Conservation (phyloP, 2,329 filamentous ascomycete genomes). For the Cladosporium austrohemisphaericum region DNA sequence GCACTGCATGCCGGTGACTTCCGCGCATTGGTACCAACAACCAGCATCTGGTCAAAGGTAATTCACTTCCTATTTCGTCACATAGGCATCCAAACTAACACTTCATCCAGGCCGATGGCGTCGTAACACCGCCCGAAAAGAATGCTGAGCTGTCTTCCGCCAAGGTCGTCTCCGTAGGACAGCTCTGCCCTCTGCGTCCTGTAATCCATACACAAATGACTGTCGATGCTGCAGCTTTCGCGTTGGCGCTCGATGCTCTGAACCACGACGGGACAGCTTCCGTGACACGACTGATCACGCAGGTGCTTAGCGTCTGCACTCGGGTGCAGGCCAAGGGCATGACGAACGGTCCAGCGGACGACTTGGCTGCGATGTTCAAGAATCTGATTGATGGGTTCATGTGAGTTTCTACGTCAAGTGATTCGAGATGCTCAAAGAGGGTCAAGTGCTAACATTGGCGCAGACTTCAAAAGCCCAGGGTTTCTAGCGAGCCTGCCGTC, state of each 20-base stretch:
- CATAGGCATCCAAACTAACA: not conserved
- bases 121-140: slow-evolving; percentile 25
- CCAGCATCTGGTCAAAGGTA: slow-evolving; percentile 27
- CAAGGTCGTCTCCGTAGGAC: slow-evolving; percentile 23
- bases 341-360: not conserved
- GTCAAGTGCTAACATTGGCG: not conserved
- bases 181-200: slow-evolving; percentile 26
- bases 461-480: slow-evolving; percentile 1
- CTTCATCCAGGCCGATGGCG: slow-evolving; percentile 22
- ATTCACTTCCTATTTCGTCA: not conserved
- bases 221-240: slow-evolving; percentile 28
- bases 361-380: not conserved
- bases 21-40: slow-evolving; percentile 27
- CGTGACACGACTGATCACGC: slow-evolving; percentile 19
- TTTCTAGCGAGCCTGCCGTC: slow-evolving; percentile 2
- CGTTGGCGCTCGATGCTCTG: slow-evolving; percentile 28
- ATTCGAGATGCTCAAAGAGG: too few species aligned
- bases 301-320: slow-evolving; percentile 20
- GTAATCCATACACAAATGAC: slow-evolving; percentile 27
- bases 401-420: slow-evolving; percentile 9
- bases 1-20: slow-evolving; percentile 26
- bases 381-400: slow-evolving; percentile 5
- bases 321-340: slow-evolving; percentile 18
- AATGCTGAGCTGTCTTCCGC: slow-evolving; percentile 31
- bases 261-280: slow-evolving; percentile 26